Percentiles rank a stretch among this genome's conserved stretches.
Conservation (phyloP, 371 early-diverging fungal species). For the Apophysomyces variabilis region DNA sequence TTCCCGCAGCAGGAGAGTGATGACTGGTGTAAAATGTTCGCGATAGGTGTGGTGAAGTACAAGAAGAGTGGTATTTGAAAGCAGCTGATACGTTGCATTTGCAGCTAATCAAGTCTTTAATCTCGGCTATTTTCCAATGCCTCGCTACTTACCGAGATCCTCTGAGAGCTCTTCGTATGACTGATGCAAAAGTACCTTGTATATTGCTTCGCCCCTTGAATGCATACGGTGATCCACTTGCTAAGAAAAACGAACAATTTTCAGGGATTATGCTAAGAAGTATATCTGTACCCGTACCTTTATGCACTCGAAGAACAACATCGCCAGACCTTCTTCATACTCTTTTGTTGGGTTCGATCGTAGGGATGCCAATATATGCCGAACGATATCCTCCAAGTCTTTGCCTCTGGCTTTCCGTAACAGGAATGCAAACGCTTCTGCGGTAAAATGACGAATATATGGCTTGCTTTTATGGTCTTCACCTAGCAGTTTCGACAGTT, state of each 20-base stretch:
- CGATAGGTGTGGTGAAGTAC: constrained; percentile 60
- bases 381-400: constrained; percentile 58
- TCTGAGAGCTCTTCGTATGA: constrained; percentile 36
- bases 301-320: constrained; percentile 80
- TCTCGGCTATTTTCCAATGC: background rate
- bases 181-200: constrained; percentile 54
- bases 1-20: constrained; percentile 54
- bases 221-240: constrained; percentile 65
- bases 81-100: constrained; percentile 28
- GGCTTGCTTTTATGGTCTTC: constrained; percentile 68
- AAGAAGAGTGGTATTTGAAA: constrained; percentile 57
- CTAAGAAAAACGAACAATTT: constrained; percentile 23
- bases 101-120: constrained; percentile 11
- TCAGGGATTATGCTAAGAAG: too few species aligned
- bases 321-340: constrained; percentile 76
- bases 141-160: constrained; percentile 25
- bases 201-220: constrained; percentile 56
- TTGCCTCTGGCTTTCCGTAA: constrained; percentile 76
- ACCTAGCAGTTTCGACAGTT: constrained; percentile 73
- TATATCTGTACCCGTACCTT: constrained; percentile 52
- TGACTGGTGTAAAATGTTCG: constrained; percentile 56
- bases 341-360: constrained; percentile 49
- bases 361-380: constrained; percentile 63
- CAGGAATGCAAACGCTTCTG: constrained; percentile 91
- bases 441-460: constrained; percentile 87